Conservation (phyloP, 2,329 filamentous ascomycete genomes). For the Alternaria sp. region DNA sequence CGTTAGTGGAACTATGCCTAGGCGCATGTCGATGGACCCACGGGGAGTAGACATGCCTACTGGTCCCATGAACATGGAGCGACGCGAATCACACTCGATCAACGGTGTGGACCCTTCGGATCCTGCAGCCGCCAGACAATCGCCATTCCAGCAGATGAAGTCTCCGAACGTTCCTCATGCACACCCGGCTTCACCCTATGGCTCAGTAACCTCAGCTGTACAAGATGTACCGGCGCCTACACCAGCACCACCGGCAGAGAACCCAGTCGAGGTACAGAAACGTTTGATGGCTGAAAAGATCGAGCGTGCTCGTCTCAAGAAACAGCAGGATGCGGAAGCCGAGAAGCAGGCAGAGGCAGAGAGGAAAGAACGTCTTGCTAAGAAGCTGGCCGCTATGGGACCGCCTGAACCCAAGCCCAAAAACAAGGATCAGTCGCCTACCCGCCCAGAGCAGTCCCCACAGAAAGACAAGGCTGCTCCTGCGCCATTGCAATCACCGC, state of each 20-base stretch:
- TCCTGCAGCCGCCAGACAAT: slow-evolving; percentile 29
- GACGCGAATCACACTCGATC: slow-evolving; percentile 39
- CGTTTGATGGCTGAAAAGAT: slow-evolving; percentile 73
- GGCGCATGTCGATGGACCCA: slow-evolving; percentile 65
- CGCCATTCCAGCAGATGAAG: slow-evolving; percentile 28
- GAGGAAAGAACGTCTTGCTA: slow-evolving; percentile 70
- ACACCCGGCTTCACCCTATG: slow-evolving; percentile 46
- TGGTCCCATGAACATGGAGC: slow-evolving; percentile 35
- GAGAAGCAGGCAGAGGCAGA: slow-evolving; percentile 76
- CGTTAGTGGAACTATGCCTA: slow-evolving; percentile 82
- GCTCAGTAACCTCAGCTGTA: slow-evolving; percentile 34
- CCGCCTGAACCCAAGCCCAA: slow-evolving; percentile 52
- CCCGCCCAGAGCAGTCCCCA: slow-evolving; percentile 42
- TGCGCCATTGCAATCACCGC: slow-evolving; percentile 52
- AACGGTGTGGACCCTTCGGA: slow-evolving; percentile 34
- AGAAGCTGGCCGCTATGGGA: slow-evolving; percentile 74
- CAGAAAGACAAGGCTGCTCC: slow-evolving; percentile 54
- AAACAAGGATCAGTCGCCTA: slow-evolving; percentile 47
- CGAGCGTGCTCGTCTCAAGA: slow-evolving; percentile 71
- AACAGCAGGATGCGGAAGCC: slow-evolving; percentile 61
- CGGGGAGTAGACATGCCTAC: slow-evolving; percentile 48
- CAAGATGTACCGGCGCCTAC: slow-evolving; percentile 37
- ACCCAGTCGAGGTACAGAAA: slow-evolving; percentile 69
- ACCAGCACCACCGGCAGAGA: slow-evolving; percentile 59
- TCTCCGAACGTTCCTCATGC: slow-evolving; percentile 42